These are phyloP conservation scores for Infundibulicybe gibba DNA, from an alignment of 768 basidiomycete species.

Conservation along the genomic window DNA sequence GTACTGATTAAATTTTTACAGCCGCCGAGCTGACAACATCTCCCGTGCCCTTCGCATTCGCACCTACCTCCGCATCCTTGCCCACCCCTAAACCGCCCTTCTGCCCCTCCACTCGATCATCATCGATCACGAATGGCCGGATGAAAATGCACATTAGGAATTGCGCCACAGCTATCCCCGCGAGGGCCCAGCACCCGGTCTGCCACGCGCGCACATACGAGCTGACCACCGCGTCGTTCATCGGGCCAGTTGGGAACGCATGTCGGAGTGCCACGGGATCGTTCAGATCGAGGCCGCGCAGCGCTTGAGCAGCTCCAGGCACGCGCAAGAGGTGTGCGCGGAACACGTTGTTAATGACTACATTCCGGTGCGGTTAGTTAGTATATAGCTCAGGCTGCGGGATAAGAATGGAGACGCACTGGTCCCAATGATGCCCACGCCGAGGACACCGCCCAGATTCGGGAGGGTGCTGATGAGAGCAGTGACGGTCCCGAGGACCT, in stretches of 20 bases:
- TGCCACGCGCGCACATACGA: background rate
- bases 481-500: slow-evolving; percentile 19
- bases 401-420: background rate
- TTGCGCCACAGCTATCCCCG: background rate
- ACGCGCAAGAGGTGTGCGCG: background rate
- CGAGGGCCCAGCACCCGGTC: background rate
- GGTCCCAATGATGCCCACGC: background rate
- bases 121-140: background rate
- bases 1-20: no score
- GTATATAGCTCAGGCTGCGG: background rate
- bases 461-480: slow-evolving; percentile 7
- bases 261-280: background rate
- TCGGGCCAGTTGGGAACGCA: background rate
- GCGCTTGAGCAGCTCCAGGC: background rate
- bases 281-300: background rate
- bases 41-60: no score
- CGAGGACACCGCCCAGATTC: background rate
- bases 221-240: background rate
- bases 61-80: background rate
- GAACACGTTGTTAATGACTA: background rate
- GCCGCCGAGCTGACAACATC: no score
- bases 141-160: background rate
- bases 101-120: background rate
- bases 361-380: background rate
- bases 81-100: background rate